Evolutionary conservation across 768 basidiomycete genomes (phyloP), one percentile per base, ranked within the genome.

Genomic region (Multifurca ochricompacta): DNA sequence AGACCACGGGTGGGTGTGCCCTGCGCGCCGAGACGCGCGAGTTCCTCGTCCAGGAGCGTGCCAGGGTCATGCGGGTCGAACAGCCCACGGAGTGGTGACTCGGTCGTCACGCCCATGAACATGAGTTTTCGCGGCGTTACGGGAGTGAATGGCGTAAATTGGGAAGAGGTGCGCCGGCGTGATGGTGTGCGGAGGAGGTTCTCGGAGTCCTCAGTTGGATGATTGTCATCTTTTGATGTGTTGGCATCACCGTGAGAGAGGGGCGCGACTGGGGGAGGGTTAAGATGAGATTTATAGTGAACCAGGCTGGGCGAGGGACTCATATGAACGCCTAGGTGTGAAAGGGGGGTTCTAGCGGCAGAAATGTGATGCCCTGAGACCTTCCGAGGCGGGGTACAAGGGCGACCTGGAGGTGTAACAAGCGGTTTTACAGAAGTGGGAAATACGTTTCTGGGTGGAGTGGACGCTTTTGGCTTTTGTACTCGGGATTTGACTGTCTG

Each of bases 11-110:
- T 30, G 25, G 55, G 55, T 16, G 55, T 51, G 31, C 31, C 49
- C 31, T 53, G 55, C 5, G 56, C 48, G 40, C 73, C 54, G 62
- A 71, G 41, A 59, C 82, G 71, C 44, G 74, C 77, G 51, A 91
- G 70, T 54, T 91, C 88, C 45, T 90, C 88, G 44, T 87, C 84
- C 21, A 90, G 70, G 39, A 87, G 62, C 30, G 77, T 71, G 30
- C 77, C 71, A 3, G 86, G 84, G 66, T 88, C 84, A 59, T 85
- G 81, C 28, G 86, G 85, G 64, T 88, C 87, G 58, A 79, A 81
- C 30, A 85, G 73, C 63, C 70, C 56, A 3, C 76, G 69, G 66
- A 76, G 77, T 1, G 74, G 73, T 9, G 72, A 74, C 56, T 74
- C 72, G n/a, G 45, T 43, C 19, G 62, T 35, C 4, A 65, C 63